A percentile compares a stretch with the other conserved stretches of the same genome.
Evolutionary conservation across 2,329 filamentous ascomycete genomes (phyloP).

Genomic region (Fusarium sulawesiense): DNA sequence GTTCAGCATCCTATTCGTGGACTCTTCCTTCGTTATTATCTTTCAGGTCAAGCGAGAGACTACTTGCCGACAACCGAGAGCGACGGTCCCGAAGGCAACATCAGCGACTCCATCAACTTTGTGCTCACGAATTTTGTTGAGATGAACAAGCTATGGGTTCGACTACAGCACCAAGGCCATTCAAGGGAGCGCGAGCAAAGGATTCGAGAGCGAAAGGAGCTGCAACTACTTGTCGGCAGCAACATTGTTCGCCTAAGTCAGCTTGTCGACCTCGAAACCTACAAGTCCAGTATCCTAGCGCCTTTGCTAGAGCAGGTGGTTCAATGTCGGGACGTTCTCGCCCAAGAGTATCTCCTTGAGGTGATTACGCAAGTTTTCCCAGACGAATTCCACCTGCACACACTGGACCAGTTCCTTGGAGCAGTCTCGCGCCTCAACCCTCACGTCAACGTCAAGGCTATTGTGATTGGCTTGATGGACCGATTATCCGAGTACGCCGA

Average conservation of each 20-base stretch:
- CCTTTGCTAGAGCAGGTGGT: constrained; percentile 96
- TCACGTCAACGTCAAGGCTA: constrained; percentile 97
- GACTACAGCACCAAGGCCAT: constrained; percentile 95
- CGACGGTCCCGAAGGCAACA: constrained; percentile 93
- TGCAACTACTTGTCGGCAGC: constrained; percentile 94
- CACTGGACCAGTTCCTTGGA: constrained; percentile 92
- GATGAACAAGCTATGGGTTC: constrained; percentile 99
- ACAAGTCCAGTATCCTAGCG: constrained; percentile 89
- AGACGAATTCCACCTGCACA: constrained; percentile 97
- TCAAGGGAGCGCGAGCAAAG: constrained; percentile 93
- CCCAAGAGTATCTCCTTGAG: constrained; percentile 96
- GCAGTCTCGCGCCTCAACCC: constrained; percentile 94
- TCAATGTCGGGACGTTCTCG: constrained; percentile 94
- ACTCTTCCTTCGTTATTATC: constrained; percentile 94
- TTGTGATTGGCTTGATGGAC: constrained; percentile 98
- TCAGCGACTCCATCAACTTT: constrained; percentile 98
- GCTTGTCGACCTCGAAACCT: constrained; percentile 92
- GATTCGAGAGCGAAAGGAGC: constrained; percentile 92
- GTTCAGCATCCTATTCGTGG: constrained; percentile 97
- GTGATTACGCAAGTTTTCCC: constrained; percentile 99
- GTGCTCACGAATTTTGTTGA: constrained; percentile 98
- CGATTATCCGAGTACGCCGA: constrained; percentile 94
- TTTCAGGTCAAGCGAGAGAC: constrained; percentile 94
- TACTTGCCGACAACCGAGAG: constrained; percentile 82
- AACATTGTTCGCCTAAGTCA: constrained; percentile 96